Evolutionary conservation across 176 grass and related monocot genomes (phyloP).

Genomic region (Calamus simplicifolius): DNA sequence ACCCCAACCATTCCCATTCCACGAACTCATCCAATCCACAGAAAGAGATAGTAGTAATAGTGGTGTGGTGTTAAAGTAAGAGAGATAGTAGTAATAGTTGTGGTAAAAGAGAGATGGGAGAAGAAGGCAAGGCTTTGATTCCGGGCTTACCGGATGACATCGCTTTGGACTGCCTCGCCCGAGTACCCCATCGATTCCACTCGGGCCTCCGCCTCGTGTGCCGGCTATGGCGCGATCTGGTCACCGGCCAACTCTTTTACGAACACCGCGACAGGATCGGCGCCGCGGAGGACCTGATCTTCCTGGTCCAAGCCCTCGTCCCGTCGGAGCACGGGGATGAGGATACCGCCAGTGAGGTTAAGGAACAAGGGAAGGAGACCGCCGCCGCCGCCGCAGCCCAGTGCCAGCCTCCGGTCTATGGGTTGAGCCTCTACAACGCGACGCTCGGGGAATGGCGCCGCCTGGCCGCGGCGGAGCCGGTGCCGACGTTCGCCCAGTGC

Average conservation of each 20-base stretch:
- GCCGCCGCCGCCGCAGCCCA: not conserved
- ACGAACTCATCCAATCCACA: no score
- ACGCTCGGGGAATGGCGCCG: conserved; percentile 13
- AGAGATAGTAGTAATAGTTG: not conserved
- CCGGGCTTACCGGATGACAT: conserved; percentile 44
- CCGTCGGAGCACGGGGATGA: not conserved
- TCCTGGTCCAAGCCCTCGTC: conserved; percentile 37
- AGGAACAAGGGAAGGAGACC: not conserved
- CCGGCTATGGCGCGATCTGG: conserved; percentile 28
- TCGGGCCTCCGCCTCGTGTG: conserved; percentile 24
- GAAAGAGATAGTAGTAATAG: no score
- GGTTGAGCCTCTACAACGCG: conserved; percentile 13
- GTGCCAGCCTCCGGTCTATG: conserved; percentile 6
- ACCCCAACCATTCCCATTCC: no score
- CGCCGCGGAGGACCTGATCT: conserved; percentile 39
- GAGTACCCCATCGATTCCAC: conserved; percentile 34
- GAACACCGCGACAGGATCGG: conserved; percentile 16
- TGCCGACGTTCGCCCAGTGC: conserved; percentile 10
- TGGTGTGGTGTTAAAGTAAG: no score
- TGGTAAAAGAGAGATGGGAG: not conserved
- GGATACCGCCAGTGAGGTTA: no score
- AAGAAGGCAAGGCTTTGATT: conserved; percentile 15
- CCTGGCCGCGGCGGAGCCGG: conserved; percentile 2
- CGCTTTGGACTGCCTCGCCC: conserved; percentile 52
- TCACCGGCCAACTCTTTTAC: conserved; percentile 14